Conservation (phyloP, 2,329 filamentous ascomycete genomes). For the Orbilia ellipsospora region DNA sequence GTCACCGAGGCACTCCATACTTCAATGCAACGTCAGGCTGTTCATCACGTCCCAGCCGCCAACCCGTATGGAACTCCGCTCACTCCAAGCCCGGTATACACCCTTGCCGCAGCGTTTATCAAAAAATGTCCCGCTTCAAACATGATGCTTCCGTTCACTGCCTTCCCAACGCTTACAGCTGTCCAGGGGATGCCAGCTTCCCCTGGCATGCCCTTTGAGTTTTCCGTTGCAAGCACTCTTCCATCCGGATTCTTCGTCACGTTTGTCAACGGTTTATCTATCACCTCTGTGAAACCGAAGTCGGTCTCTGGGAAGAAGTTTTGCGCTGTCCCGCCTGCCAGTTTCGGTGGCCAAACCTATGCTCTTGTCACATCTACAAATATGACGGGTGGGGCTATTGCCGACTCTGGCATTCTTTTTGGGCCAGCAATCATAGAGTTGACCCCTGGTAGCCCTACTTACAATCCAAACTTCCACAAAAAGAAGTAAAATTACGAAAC, state of each 20-base stretch:
- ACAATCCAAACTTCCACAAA: too few relatives aligned
- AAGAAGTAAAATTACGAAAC: too few relatives aligned
- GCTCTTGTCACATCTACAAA: conserved; percentile 13
- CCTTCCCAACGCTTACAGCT: conserved; percentile 67
- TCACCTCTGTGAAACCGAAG: conserved; percentile 2
- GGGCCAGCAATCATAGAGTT: conserved; percentile 19
- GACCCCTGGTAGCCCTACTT: conserved; percentile 10
- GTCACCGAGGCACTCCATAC: conserved; percentile 74
- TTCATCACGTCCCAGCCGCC: conserved; percentile 68
- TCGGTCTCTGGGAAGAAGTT: not conserved
- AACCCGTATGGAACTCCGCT: conserved; percentile 72
- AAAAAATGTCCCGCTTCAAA: conserved; percentile 69
- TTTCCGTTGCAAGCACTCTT: not conserved
- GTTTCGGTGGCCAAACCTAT: conserved; percentile 16
- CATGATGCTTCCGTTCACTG: conserved; percentile 70
- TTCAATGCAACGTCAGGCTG: conserved; percentile 69
- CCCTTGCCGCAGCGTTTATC: conserved; percentile 73
- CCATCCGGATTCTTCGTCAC: conserved; percentile 14
- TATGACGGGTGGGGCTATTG: conserved; percentile 7
- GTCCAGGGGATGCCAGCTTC: conserved; percentile 15
- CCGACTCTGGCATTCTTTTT: conserved; percentile 11
- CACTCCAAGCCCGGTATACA: conserved; percentile 71
- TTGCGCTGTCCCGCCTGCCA: conserved; percentile 1
- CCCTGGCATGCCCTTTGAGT: conserved; percentile 6
- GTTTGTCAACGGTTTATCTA: conserved; percentile 12